A percentile compares a stretch with the other conserved stretches of the same genome.
These are phyloP conservation scores for Pseudevernia furfuracea DNA, from an alignment of 495 filamentous ascomycete species.

Conservation along the genomic window DNA sequence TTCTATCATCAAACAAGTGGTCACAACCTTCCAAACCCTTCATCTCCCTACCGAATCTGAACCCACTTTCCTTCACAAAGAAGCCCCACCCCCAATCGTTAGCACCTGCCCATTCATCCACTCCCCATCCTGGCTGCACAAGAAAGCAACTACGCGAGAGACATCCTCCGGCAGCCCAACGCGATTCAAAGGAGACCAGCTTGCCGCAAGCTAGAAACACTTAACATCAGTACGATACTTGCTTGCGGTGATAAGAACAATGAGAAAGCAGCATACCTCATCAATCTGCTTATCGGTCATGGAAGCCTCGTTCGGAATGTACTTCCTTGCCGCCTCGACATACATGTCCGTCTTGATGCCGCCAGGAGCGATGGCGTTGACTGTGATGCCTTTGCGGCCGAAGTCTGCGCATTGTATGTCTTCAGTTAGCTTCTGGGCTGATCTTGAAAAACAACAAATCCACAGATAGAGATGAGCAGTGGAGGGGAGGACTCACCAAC, in stretches of 20 bases:
- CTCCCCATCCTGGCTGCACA: slow-evolving; percentile 55
- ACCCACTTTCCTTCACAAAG: not conserved
- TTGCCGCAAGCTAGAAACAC: slow-evolving; percentile 33
- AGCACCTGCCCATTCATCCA: slow-evolving; percentile 55
- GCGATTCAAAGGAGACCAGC: slow-evolving; percentile 53
- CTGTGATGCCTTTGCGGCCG: slow-evolving; percentile 49
- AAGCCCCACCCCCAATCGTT: slow-evolving; percentile 13
- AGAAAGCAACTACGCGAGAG: slow-evolving; percentile 56
- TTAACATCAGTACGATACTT: not conserved
- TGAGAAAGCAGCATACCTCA: slow-evolving; percentile 15
- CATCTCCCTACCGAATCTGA: not conserved
- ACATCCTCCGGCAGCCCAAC: slow-evolving; percentile 57
- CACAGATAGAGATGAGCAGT: too few relatives aligned
- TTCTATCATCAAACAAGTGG: not conserved
- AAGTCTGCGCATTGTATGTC: slow-evolving; percentile 26
- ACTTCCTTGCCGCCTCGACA: slow-evolving; percentile 19
- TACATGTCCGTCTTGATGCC: slow-evolving; percentile 68
- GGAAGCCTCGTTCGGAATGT: slow-evolving; percentile 36
- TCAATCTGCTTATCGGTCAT: slow-evolving; percentile 35
- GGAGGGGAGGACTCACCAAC: slow-evolving; percentile 24
- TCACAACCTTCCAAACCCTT: not conserved
- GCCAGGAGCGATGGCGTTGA: slow-evolving; percentile 59
- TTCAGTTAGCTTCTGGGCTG: not conserved
- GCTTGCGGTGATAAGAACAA: not conserved
- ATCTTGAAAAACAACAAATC: not conserved